phyloP scores from a whole-genome alignment of 2,329 filamentous ascomycete genomes.

The Dendrostoma leiphaemia region DNA sequence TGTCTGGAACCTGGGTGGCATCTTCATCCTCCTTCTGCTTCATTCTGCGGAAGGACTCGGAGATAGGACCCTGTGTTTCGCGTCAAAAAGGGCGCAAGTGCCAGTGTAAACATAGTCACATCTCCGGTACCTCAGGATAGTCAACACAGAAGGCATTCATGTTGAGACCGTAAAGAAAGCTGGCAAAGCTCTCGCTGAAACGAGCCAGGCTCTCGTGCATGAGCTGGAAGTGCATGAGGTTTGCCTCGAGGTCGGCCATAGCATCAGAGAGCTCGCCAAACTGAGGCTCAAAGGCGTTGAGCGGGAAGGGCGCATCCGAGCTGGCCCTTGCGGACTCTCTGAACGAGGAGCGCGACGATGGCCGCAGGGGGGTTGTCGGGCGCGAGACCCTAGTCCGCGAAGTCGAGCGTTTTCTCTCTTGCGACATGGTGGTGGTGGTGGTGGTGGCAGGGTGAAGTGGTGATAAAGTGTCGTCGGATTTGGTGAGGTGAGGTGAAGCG shows the following conservation, averaged over 20 bases:
- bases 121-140: constrained; percentile 74
- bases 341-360: constrained; percentile 85
- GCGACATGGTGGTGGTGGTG: constrained; percentile 11
- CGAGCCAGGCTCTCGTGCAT: constrained; percentile 93
- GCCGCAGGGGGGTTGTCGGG: constrained; percentile 88
- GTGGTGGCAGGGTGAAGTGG: neutral
- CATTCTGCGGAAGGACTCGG: constrained; percentile 75
- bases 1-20: constrained; percentile 24
- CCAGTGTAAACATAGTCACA: neutral
- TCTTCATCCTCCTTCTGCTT: constrained; percentile 54
- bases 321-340: constrained; percentile 68
- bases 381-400: constrained; percentile 67
- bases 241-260: constrained; percentile 93
- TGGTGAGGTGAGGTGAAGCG: neutral
- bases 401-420: constrained; percentile 44
- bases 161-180: constrained; percentile 92
- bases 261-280: constrained; percentile 93
- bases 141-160: constrained; percentile 99
- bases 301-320: constrained; percentile 60
- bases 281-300: constrained; percentile 81
- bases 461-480: neutral
- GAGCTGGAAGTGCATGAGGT: constrained; percentile 94
- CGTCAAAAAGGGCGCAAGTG: constrained; percentile 2
- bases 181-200: constrained; percentile 94
- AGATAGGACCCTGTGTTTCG: constrained; percentile 65